Percentiles rank a stretch among this genome's conserved stretches.
Evolutionary conservation across 176 grass and related monocot genomes (phyloP).

Genomic region (Musa beccarii): DNA sequence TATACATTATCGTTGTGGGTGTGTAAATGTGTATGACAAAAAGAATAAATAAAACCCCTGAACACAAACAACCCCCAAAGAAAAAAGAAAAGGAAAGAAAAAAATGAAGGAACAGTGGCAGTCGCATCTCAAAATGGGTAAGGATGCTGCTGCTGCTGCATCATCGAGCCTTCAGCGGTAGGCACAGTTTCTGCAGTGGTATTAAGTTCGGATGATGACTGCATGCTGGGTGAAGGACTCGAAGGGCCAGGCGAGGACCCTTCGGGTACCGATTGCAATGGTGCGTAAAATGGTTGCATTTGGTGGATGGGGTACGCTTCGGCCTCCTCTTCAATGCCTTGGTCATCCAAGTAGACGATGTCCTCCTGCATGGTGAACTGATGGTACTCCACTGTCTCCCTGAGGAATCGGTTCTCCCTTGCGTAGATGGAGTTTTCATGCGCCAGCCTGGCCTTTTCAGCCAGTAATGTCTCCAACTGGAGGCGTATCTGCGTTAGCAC

Average conservation of each 20-base stretch:
- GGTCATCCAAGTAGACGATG: constrained; percentile 23
- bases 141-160: too few relatives aligned
- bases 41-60: too few relatives aligned
- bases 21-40: too few relatives aligned
- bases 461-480: constrained; percentile 50
- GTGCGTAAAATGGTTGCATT: constrained; percentile 8
- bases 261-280: constrained; percentile 30
- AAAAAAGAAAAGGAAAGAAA: too few relatives aligned
- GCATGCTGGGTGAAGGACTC: too few relatives aligned
- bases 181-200: too few relatives aligned
- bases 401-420: constrained; percentile 50
- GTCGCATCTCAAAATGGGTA: too few relatives aligned
- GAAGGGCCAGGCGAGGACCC: constrained; percentile 13
- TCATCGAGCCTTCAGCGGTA: too few relatives aligned
- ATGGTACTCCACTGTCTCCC: constrained; percentile 61
- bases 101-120: too few relatives aligned
- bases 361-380: constrained; percentile 30
- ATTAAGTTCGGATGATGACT: too few relatives aligned
- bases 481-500: constrained; percentile 37
- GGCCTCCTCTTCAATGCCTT: constrained; percentile 19
- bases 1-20: too few relatives aligned
- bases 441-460: constrained; percentile 53
- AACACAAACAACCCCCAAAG: too few relatives aligned
- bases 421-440: constrained; percentile 53
- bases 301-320: neutral